Conservation (phyloP, 2,329 filamentous ascomycete genomes). For the Chaetomiaceae sp. region DNA sequence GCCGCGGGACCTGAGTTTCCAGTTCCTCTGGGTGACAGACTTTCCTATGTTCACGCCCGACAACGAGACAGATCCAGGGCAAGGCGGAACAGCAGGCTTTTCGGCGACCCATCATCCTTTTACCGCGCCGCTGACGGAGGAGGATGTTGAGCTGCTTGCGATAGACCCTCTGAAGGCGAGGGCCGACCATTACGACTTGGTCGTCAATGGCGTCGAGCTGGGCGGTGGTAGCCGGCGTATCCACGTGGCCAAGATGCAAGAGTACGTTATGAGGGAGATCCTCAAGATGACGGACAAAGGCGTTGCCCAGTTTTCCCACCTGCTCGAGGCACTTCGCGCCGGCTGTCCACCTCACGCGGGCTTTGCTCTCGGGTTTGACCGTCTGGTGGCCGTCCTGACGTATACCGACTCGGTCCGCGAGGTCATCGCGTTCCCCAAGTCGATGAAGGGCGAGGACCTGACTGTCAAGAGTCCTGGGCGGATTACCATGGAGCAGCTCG, state of each 20-base stretch:
- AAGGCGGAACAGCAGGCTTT: slow-evolving; percentile 76
- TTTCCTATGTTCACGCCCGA: slow-evolving; percentile 89
- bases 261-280: slow-evolving; percentile 78
- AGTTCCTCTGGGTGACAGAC: slow-evolving; percentile 79
- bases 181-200: slow-evolving; percentile 92
- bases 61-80: slow-evolving; percentile 64
- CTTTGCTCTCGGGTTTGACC: slow-evolving; percentile 87
- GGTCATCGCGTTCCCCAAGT: slow-evolving; percentile 97
- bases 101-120: slow-evolving; percentile 93
- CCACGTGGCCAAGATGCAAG: slow-evolving; percentile 76
- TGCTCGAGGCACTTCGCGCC: slow-evolving; percentile 74
- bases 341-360: slow-evolving; percentile 95
- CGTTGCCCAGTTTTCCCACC: slow-evolving; percentile 76
- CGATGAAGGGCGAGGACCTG: slow-evolving; percentile 79
- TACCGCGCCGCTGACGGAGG: slow-evolving; percentile 71
- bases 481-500: slow-evolving; percentile 56
- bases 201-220: slow-evolving; percentile 91
- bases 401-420: slow-evolving; percentile 76
- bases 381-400: slow-evolving; percentile 74
- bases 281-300: slow-evolving; percentile 70
- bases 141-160: slow-evolving; percentile 70
- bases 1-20: slow-evolving; percentile 45
- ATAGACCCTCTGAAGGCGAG: slow-evolving; percentile 66
- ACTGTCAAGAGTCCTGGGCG: slow-evolving; percentile 73
- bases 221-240: slow-evolving; percentile 92